Conservation (phyloP, 1,284 basidiomycete genomes). For the Stygiomarasmius scandens region DNA sequence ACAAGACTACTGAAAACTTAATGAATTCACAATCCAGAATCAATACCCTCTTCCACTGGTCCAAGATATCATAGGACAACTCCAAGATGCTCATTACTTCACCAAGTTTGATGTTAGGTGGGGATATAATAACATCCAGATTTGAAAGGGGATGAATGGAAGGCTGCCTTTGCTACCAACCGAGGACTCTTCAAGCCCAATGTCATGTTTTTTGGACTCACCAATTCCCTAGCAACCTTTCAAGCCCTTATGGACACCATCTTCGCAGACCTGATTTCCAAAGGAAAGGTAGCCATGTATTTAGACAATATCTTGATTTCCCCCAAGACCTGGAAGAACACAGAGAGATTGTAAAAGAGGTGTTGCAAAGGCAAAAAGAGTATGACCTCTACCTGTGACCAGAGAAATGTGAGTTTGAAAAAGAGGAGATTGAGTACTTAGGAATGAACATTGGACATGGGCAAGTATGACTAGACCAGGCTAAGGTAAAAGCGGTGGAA, state of each 20-base stretch:
- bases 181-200: neutral
- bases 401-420: constrained; percentile 32
- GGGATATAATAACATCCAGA: too few species aligned
- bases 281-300: neutral
- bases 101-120: too few species aligned
- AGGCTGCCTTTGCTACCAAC: neutral
- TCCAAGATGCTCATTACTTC: too few species aligned
- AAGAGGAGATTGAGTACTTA: constrained; percentile 29
- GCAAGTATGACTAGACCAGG: neutral
- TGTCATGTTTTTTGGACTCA: neutral
- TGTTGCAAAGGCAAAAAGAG: constrained; percentile 17
- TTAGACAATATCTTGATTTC: constrained; percentile 36
- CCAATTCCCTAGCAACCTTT: neutral
- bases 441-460: constrained; percentile 27
- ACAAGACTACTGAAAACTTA: too few species aligned
- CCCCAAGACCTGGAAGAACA: constrained; percentile 22
- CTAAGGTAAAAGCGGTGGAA: neutral
- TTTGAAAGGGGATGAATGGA: neutral
- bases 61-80: too few species aligned
- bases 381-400: constrained; percentile 24
- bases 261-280: neutral
- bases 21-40: too few species aligned
- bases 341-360: constrained; percentile 1
- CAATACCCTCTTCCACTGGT: too few species aligned
- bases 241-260: neutral